These are phyloP conservation scores for Diplodia sapinea DNA, from an alignment of 2,329 filamentous ascomycete genomes.

Conservation along the genomic window DNA sequence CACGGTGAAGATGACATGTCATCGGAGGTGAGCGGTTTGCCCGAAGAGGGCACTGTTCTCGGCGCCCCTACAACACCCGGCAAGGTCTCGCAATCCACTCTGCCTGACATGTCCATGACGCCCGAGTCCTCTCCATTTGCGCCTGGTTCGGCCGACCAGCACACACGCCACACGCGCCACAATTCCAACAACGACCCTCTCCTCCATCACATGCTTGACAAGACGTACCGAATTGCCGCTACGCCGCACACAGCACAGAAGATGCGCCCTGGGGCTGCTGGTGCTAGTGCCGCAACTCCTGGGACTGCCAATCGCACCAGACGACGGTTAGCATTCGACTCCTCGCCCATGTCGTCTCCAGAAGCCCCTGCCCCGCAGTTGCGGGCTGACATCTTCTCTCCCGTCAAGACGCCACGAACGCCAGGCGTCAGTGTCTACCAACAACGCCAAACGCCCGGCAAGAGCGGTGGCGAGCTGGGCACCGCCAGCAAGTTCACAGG, in stretches of 20 bases:
- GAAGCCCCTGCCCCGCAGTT: slow-evolving; percentile 82
- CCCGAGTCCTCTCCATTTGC: slow-evolving; percentile 60
- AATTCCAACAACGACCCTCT: slow-evolving; percentile 70
- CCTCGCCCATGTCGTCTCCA: slow-evolving; percentile 60
- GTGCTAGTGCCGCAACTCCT: slow-evolving; percentile 74
- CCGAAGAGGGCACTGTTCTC: slow-evolving; percentile 36
- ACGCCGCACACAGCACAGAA: slow-evolving; percentile 74
- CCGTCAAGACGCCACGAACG: slow-evolving; percentile 62
- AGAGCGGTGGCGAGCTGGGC: neutral
- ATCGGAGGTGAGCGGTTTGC: slow-evolving; percentile 40
- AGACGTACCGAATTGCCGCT: slow-evolving; percentile 91
- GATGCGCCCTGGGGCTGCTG: neutral
- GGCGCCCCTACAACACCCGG: slow-evolving; percentile 44
- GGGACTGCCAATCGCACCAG: slow-evolving; percentile 59
- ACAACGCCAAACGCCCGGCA: slow-evolving; percentile 23
- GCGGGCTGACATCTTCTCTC: slow-evolving; percentile 64
- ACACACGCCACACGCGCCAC: slow-evolving; percentile 48
- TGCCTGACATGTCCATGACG: slow-evolving; percentile 52
- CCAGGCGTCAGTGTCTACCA: slow-evolving; percentile 79
- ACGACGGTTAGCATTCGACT: slow-evolving; percentile 41
- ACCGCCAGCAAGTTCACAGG: slow-evolving; percentile 12
- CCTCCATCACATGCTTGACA: slow-evolving; percentile 90
- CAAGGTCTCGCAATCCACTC: slow-evolving; percentile 40
- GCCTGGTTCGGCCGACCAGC: slow-evolving; percentile 48
- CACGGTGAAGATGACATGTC: slow-evolving; percentile 33